A percentile compares a stretch with the other conserved stretches of the same genome.
Conservation (phyloP, 768 basidiomycete genomes). For the Galerina marginata region DNA sequence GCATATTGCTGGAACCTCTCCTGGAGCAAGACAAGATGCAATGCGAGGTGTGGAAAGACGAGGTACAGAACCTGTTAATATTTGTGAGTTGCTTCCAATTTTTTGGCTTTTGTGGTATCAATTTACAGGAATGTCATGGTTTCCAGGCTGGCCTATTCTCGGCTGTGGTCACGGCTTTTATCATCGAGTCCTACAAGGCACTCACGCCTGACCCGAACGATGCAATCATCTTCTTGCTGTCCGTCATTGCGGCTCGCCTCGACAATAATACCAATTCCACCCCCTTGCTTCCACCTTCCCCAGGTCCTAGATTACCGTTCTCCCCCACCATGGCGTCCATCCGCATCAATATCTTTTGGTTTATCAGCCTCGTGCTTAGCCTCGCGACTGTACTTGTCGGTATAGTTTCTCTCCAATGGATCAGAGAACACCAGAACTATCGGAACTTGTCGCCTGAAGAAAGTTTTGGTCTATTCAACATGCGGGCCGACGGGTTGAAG, state of each 20-base stretch:
- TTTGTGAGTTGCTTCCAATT: conserved; percentile 18
- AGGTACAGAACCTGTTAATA: conserved; percentile 25
- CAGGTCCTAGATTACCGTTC: background rate
- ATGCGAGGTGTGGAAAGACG: conserved; percentile 23
- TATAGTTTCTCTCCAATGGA: conserved; percentile 20
- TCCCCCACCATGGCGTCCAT: conserved; percentile 7
- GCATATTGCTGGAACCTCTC: conserved; percentile 3
- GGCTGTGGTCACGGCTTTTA: conserved; percentile 23
- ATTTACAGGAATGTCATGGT: background rate
- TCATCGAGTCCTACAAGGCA: conserved; percentile 18
- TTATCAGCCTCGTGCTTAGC: conserved; percentile 19
- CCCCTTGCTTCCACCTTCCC: background rate
- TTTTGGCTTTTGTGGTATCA: background rate
- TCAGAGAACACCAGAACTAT: conserved; percentile 18
- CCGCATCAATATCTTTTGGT: conserved; percentile 17
- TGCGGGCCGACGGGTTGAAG: conserved; percentile 31
- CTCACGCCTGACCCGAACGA: conserved; percentile 21
- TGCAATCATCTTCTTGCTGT: conserved; percentile 15
- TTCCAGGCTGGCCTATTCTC: conserved; percentile 29
- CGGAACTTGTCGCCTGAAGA: conserved; percentile 9
- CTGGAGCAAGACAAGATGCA: conserved; percentile 19
- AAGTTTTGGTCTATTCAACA: conserved; percentile 24
- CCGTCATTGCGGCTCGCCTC: conserved; percentile 13
- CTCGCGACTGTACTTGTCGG: conserved; percentile 18
- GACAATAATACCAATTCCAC: background rate